Percentiles rank a stretch among this genome's conserved stretches.
phyloP scores from a whole-genome alignment of 108 stramenopile species.

The Pseudonitzschia pungens region DNA sequence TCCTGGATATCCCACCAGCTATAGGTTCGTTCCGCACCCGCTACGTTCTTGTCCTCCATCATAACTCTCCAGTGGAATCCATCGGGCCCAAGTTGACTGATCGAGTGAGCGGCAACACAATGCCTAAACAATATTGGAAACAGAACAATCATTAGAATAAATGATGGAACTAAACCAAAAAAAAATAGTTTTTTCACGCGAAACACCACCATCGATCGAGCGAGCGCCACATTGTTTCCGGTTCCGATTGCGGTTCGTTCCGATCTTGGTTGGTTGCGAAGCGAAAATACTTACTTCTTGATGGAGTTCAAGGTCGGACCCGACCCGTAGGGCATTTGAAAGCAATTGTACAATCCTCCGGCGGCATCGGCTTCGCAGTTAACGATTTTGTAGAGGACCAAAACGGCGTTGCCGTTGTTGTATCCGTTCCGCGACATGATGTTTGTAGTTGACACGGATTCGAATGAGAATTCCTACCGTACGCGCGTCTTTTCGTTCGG shows the following conservation, averaged over 20 bases:
- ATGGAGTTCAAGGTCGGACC: constrained; percentile 63
- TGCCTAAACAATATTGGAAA: constrained; percentile 26
- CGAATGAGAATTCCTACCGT: too few species aligned
- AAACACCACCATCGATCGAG: neutral
- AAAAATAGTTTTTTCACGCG: neutral
- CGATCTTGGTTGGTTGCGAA: too few species aligned
- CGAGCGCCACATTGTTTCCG: too few species aligned
- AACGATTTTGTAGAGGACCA: constrained; percentile 53
- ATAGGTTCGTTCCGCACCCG: constrained; percentile 34
- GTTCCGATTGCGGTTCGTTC: too few species aligned
- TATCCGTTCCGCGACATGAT: constrained; percentile 26
- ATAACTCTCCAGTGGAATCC: constrained; percentile 87
- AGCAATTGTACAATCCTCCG: constrained; percentile 62
- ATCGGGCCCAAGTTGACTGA: constrained; percentile 64
- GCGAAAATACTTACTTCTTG: constrained; percentile 63
- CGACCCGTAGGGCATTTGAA: constrained; percentile 57
- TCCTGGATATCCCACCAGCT: constrained; percentile 93
- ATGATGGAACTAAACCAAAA: neutral
- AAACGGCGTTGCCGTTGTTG: constrained; percentile 9
- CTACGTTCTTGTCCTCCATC: constrained; percentile 66
- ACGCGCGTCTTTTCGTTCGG: too few species aligned
- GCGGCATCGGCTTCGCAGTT: constrained; percentile 48
- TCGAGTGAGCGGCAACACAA: constrained; percentile 52
- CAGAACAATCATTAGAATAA: neutral
- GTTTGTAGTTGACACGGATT: neutral